These are phyloP conservation scores for Schizophyllum commune DNA, from an alignment of 1,284 basidiomycete species.

Conservation along the genomic window DNA sequence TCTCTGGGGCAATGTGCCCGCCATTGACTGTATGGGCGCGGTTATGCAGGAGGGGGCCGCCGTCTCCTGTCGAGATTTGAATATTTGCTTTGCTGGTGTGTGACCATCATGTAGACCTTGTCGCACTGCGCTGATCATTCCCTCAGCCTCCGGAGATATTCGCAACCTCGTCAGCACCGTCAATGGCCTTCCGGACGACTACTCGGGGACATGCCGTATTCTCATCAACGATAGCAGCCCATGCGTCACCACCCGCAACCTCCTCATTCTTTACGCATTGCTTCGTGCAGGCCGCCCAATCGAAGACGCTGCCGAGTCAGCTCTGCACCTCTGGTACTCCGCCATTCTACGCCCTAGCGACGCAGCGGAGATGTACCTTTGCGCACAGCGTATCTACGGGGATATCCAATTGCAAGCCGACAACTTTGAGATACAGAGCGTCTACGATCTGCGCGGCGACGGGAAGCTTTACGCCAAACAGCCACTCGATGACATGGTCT, in stretches of 20 bases:
- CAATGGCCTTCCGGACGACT: constrained; percentile 28
- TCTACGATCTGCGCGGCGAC: constrained; percentile 26
- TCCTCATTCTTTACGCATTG: constrained; percentile 29
- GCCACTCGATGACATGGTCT: constrained; percentile 25
- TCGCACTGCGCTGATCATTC: neutral
- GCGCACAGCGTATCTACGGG: constrained; percentile 26
- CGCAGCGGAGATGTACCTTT: constrained; percentile 9
- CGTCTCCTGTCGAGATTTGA: constrained; percentile 19
- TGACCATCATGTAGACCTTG: neutral
- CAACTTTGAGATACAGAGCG: constrained; percentile 24
- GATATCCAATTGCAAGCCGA: constrained; percentile 16
- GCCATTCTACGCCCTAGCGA: constrained; percentile 11
- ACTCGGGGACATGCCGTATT: constrained; percentile 25
- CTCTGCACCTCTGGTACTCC: constrained; percentile 32
- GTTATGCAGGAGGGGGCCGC: constrained; percentile 21
- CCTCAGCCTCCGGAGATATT: constrained; percentile 27
- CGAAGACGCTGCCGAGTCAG: constrained; percentile 29
- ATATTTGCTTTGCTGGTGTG: constrained; percentile 29
- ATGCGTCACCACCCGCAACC: constrained; percentile 26
- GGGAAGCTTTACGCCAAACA: constrained; percentile 31
- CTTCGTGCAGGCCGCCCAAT: constrained; percentile 26
- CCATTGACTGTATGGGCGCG: constrained; percentile 24
- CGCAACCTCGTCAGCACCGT: constrained; percentile 28
- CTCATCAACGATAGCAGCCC: constrained; percentile 27
- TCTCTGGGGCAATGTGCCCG: constrained; percentile 23